A percentile compares a stretch with the other conserved stretches of the same genome.
Conservation (phyloP, 495 filamentous ascomycete genomes). For the Penicillium angulare region DNA sequence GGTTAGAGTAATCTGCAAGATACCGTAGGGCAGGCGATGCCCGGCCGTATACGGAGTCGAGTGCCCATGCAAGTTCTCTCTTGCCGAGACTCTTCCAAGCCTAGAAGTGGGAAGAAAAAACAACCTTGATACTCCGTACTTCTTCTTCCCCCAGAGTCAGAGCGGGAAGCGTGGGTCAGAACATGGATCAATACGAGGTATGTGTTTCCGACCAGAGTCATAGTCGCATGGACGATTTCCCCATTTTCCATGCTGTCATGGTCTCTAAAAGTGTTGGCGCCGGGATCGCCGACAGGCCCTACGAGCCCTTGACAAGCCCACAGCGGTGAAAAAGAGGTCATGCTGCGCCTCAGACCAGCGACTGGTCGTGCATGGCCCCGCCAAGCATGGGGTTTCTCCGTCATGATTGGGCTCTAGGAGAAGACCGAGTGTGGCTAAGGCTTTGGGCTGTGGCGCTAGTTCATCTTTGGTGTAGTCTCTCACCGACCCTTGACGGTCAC, state of each 20-base stretch:
- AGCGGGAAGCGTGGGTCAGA: background rate
- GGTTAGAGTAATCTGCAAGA: background rate
- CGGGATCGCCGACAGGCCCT: constrained; percentile 24
- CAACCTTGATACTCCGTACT: no score
- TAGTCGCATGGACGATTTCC: background rate
- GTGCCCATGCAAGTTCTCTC: no score
- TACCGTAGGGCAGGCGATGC: background rate
- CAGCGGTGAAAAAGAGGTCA: constrained; percentile 17
- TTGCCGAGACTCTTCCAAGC: no score
- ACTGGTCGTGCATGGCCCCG: background rate
- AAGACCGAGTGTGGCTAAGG: constrained; percentile 17
- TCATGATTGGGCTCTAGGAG: constrained; percentile 1
- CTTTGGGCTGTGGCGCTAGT: constrained; percentile 16
- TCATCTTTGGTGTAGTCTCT: constrained; percentile 9
- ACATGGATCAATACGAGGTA: background rate
- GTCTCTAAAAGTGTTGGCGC: constrained; percentile 5
- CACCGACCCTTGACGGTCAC: constrained; percentile 19
- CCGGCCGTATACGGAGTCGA: background rate
- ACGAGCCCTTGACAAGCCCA: no score
- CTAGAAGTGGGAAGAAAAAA: no score
- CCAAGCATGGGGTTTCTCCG: background rate
- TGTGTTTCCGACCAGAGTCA: background rate
- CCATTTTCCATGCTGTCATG: background rate
- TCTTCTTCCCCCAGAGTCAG: background rate
- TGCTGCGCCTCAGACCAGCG: constrained; percentile 22